A percentile compares a stretch with the other conserved stretches of the same genome.
phyloP scores from a whole-genome alignment of 768 basidiomycete genomes.

The Mycena indigotica region DNA sequence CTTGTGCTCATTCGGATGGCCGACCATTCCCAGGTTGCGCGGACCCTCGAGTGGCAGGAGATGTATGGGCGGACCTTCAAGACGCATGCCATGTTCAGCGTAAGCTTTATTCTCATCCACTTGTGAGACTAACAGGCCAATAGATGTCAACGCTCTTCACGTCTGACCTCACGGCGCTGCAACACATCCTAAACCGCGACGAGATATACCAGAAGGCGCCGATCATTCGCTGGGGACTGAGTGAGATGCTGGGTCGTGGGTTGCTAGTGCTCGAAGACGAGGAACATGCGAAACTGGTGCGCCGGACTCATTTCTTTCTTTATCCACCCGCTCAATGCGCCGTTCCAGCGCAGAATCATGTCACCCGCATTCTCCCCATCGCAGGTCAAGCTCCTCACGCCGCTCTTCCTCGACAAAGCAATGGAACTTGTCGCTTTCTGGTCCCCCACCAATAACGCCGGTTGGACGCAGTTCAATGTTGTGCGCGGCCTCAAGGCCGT shows the following conservation, averaged over 20 bases:
- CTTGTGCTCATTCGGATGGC: neutral
- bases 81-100: neutral
- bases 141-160: conserved; percentile 4
- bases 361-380: conserved; percentile 43
- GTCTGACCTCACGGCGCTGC: conserved; percentile 2
- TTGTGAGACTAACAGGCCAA: neutral
- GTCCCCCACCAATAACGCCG: neutral
- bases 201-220: conserved; percentile 10
- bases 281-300: conserved; percentile 11
- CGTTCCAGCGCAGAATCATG: conserved; percentile 6
- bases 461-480: conserved; percentile 40
- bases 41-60: neutral
- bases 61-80: neutral
- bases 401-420: conserved; percentile 40
- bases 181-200: conserved; percentile 1
- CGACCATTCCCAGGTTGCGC: neutral
- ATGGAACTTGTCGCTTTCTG: conserved; percentile 26
- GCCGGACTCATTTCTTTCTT: neutral
- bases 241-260: neutral
- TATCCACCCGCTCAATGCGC: neutral
- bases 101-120: neutral
- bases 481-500: conserved; percentile 49
- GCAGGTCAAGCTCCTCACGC: conserved; percentile 40
- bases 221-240: neutral
- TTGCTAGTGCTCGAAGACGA: conserved; percentile 6